Percentiles rank a stretch among this genome's conserved stretches.
Conservation (phyloP, 192 early-diverging fungal species). For the Umbelopsis sp. region DNA sequence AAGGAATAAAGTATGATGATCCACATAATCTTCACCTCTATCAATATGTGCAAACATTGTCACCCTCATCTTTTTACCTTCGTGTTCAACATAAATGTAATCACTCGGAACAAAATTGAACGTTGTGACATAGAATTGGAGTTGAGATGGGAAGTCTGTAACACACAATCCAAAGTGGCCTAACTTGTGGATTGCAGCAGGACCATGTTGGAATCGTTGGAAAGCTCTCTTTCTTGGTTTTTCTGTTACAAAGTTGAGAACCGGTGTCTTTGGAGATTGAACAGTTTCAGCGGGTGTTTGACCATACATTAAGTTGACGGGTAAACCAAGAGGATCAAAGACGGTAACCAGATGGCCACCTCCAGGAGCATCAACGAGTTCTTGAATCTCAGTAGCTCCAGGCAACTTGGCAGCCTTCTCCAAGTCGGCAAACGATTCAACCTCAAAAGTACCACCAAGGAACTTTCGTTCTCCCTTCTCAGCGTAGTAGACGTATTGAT, state of each 20-base stretch:
- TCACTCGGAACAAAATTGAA: conserved; percentile 13
- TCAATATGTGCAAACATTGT: conserved; percentile 11
- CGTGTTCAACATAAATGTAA: conserved; percentile 8
- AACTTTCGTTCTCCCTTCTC: neutral
- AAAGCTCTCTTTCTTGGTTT: conserved; percentile 19
- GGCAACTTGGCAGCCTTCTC: neutral
- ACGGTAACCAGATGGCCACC: conserved; percentile 11
- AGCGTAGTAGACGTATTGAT: conserved; percentile 15
- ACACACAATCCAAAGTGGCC: conserved; percentile 12
- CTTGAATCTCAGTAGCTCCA: neutral
- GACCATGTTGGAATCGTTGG: conserved; percentile 6
- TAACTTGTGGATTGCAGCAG: conserved; percentile 14
- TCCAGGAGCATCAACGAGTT: conserved; percentile 9
- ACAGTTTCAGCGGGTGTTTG: neutral
- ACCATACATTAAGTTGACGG: conserved; percentile 12
- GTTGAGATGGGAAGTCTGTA: conserved; percentile 5
- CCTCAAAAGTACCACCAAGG: conserved; percentile 14
- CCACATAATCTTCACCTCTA: conserved; percentile 15
- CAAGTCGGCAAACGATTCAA: neutral
- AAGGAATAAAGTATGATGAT: conserved; percentile 16
- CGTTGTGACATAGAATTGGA: neutral
- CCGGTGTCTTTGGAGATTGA: neutral
- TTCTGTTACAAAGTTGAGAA: neutral
- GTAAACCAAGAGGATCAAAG: neutral
- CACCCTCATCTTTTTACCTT: neutral